Evolutionary conservation across 2,329 filamentous ascomycete species (phyloP).

Genomic region (Trichophyton equinum): DNA sequence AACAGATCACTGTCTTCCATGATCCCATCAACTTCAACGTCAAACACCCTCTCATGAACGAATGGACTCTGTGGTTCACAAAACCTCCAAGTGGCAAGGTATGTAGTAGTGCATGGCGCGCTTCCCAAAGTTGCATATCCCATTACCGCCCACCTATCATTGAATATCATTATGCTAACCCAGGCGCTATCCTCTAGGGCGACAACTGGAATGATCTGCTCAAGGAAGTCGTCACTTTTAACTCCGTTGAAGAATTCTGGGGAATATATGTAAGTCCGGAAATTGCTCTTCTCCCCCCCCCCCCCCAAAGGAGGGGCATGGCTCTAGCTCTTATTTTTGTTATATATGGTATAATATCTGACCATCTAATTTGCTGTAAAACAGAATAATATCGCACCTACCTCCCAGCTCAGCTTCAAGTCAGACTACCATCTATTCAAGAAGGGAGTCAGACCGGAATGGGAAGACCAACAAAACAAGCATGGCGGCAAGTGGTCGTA

Average conservation of each 20-base stretch:
- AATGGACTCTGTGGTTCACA: constrained; percentile 99
- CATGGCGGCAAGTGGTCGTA: constrained; percentile 99
- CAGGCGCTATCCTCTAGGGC: constrained; percentile 43
- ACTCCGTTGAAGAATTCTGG: constrained; percentile 99
- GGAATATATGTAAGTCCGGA: constrained; percentile 73
- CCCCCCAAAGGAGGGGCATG: background rate
- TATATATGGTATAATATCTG: background rate
- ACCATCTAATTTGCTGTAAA: background rate
- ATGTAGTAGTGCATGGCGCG: constrained; percentile 17
- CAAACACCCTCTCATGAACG: constrained; percentile 94
- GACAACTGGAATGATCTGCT: constrained; percentile 98
- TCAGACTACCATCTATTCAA: constrained; percentile 99
- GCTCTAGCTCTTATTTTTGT: constrained; percentile 1
- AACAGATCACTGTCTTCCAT: constrained; percentile 83
- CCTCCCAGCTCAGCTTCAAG: constrained; percentile 90
- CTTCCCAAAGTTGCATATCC: background rate
- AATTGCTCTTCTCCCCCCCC: background rate
- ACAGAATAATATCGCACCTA: constrained; percentile 98
- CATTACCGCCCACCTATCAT: background rate
- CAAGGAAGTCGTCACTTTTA: constrained; percentile 97
- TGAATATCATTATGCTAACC: constrained; percentile 7
- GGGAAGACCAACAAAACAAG: constrained; percentile 98
- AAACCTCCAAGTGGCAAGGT: constrained; percentile 96
- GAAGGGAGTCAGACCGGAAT: constrained; percentile 88
- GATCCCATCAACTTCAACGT: constrained; percentile 99